Conservation (phyloP, 2,329 filamentous ascomycete species). For the Curvularia spicifera region DNA sequence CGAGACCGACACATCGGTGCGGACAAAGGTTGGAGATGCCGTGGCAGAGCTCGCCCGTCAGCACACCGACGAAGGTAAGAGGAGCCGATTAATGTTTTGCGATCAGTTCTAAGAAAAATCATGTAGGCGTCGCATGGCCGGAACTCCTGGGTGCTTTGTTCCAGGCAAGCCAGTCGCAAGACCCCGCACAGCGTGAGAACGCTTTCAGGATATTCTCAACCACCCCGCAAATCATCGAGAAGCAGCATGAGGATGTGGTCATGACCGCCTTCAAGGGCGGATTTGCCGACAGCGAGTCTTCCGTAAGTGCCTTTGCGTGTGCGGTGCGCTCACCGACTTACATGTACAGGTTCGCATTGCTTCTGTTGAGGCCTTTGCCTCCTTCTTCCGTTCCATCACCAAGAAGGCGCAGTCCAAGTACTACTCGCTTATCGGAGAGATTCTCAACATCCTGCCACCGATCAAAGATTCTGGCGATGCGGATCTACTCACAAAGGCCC, state of each 20-base stretch:
- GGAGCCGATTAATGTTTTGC: not conserved
- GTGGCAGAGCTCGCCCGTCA: slow-evolving; percentile 94
- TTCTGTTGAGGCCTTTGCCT: slow-evolving; percentile 94
- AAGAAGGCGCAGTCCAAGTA: slow-evolving; percentile 92
- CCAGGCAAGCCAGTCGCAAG: slow-evolving; percentile 84
- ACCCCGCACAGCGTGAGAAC: slow-evolving; percentile 84
- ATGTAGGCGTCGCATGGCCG: slow-evolving; percentile 80
- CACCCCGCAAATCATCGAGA: slow-evolving; percentile 94
- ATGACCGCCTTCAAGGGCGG: slow-evolving; percentile 86
- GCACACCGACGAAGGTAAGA: slow-evolving; percentile 87
- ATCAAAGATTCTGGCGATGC: slow-evolving; percentile 91
- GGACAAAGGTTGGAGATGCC: slow-evolving; percentile 97
- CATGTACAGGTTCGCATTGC: slow-evolving; percentile 78
- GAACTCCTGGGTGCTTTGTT: slow-evolving; percentile 88
- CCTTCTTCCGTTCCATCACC: slow-evolving; percentile 88
- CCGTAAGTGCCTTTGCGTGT: slow-evolving; percentile 57
- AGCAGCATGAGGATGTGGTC: slow-evolving; percentile 91
- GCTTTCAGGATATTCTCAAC: slow-evolving; percentile 95
- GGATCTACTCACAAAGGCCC: slow-evolving; percentile 86
- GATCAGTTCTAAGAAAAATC: slow-evolving; percentile 19
- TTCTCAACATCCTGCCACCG: slow-evolving; percentile 92
- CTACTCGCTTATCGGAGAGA: slow-evolving; percentile 82
- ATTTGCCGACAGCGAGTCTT: slow-evolving; percentile 85
- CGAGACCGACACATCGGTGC: slow-evolving; percentile 75
- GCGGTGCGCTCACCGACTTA: slow-evolving; percentile 15